These are phyloP conservation scores for Imleria badia DNA, from an alignment of 768 basidiomycete genomes.

Conservation along the genomic window DNA sequence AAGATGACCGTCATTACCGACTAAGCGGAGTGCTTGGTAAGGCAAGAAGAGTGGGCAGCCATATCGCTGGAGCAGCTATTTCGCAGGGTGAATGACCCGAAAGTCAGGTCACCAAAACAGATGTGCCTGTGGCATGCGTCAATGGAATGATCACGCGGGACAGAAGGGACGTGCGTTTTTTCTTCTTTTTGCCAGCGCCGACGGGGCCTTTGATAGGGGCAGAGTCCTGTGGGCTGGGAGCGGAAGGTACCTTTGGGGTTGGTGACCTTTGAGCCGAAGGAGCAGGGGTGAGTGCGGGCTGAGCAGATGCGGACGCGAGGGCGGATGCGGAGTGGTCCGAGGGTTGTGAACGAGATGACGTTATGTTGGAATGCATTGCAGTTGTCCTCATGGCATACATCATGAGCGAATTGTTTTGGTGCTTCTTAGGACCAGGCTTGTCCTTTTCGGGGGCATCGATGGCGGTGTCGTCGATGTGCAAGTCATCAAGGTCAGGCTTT, in stretches of 20 bases:
- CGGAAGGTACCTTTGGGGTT: constrained; percentile 35
- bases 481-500: constrained; percentile 34
- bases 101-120: constrained; percentile 22
- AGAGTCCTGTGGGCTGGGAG: constrained; percentile 45
- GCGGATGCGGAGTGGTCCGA: constrained; percentile 29
- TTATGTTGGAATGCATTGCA: constrained; percentile 62
- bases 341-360: constrained; percentile 42
- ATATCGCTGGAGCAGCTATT: neutral
- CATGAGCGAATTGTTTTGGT: constrained; percentile 67
- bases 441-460: constrained; percentile 22
- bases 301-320: constrained; percentile 21
- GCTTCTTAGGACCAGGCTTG: constrained; percentile 44
- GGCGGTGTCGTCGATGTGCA: constrained; percentile 23
- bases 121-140: constrained; percentile 22
- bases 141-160: neutral
- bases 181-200: constrained; percentile 68
- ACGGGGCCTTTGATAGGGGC: constrained; percentile 44
- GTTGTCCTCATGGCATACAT: constrained; percentile 80
- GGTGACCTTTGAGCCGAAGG: constrained; percentile 30
- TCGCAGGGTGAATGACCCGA: neutral
- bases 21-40: neutral
- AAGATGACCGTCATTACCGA: neutral
- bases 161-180: constrained; percentile 55
- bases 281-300: constrained; percentile 35
- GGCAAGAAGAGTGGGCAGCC: neutral